These are phyloP conservation scores for Syzygium aqueum DNA, from an alignment of 345 rosid genomes.

Conservation along the genomic window DNA sequence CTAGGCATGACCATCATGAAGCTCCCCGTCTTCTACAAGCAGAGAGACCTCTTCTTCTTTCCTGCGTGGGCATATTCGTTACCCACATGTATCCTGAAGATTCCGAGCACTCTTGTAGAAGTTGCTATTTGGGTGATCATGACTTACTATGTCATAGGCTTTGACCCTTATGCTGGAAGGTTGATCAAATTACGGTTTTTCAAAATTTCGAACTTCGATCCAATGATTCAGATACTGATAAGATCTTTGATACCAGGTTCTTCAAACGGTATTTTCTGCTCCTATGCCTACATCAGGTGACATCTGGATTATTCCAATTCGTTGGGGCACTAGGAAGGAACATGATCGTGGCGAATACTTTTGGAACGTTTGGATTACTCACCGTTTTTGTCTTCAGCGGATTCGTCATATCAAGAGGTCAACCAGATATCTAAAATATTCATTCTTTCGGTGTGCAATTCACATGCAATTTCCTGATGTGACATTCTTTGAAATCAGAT, in stretches of 20 bases:
- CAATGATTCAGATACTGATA: background rate
- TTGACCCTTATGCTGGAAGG: constrained; percentile 41
- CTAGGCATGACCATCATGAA: constrained; percentile 60
- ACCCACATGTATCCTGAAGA: constrained; percentile 70
- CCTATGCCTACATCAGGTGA: constrained; percentile 36
- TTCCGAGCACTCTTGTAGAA: constrained; percentile 55
- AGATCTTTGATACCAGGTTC: constrained; percentile 22
- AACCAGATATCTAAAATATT: background rate
- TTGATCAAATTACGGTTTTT: background rate
- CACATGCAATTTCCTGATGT: background rate
- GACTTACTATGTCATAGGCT: constrained; percentile 49
- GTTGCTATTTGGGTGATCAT: constrained; percentile 45
- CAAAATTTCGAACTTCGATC: background rate
- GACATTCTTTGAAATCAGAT: constrained; percentile 14
- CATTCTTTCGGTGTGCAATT: background rate
- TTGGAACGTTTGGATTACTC: constrained; percentile 36
- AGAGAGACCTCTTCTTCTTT: constrained; percentile 68
- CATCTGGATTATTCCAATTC: constrained; percentile 40
- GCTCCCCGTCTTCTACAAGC: constrained; percentile 86
- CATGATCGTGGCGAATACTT: constrained; percentile 42
- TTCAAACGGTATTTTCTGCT: constrained; percentile 44
- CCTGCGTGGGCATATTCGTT: constrained; percentile 87
- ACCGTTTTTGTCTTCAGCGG: constrained; percentile 42
- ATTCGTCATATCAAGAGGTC: constrained; percentile 48
- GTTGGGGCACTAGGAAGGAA: constrained; percentile 49